phyloP scores from a whole-genome alignment of 345 rosid species.

The Stellera chamaejasme region DNA sequence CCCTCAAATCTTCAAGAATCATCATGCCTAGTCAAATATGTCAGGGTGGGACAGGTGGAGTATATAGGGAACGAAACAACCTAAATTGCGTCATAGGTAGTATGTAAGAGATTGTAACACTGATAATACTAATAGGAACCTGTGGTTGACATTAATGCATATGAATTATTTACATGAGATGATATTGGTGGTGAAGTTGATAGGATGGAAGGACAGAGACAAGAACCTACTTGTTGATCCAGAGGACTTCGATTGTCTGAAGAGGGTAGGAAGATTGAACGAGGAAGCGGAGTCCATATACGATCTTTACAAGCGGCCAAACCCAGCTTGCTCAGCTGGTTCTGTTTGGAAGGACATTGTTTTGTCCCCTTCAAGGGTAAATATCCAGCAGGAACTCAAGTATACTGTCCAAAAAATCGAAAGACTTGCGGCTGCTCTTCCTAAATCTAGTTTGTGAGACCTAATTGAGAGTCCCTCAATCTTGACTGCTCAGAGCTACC shows the following conservation, averaged over 20 bases:
- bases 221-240: conserved; percentile 84
- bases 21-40: too few relatives aligned
- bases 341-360: conserved; percentile 97
- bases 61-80: too few relatives aligned
- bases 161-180: conserved; percentile 16
- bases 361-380: conserved; percentile 74
- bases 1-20: too few relatives aligned
- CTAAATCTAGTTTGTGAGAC: neutral
- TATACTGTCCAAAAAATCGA: conserved; percentile 56
- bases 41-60: too few relatives aligned
- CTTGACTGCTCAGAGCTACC: too few relatives aligned
- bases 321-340: conserved; percentile 61
- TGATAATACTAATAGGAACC: too few relatives aligned
- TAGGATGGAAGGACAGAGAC: conserved; percentile 95
- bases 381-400: conserved; percentile 69
- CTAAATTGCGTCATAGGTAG: too few relatives aligned
- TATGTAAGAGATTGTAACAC: too few relatives aligned
- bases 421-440: conserved; percentile 10
- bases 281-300: conserved; percentile 77
- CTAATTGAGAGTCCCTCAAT: conserved; percentile 9
- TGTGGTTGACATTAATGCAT: too few relatives aligned
- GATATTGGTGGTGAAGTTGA: conserved; percentile 43
- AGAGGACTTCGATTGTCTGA: conserved; percentile 64
- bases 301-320: conserved; percentile 57
- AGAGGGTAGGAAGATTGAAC: conserved; percentile 53